Evolutionary conservation across 1,284 basidiomycete genomes (phyloP).

Genomic region (Ganoderma meredithae): DNA sequence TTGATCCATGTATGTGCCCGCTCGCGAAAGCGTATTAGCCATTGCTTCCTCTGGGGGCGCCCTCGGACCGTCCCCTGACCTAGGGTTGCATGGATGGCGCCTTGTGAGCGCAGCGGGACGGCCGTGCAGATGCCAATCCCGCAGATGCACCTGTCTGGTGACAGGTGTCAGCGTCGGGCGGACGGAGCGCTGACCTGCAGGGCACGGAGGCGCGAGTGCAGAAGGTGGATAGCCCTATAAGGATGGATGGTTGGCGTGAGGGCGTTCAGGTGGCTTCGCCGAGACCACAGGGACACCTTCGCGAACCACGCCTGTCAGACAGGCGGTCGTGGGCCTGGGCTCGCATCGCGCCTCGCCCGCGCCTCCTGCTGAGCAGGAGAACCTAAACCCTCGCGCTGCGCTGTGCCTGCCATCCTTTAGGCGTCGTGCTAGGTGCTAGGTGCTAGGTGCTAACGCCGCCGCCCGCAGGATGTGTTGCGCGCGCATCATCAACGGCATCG

Average conservation of each 20-base stretch:
- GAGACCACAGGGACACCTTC: neutral
- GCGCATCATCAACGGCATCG: constrained; percentile 59
- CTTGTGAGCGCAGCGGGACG: neutral
- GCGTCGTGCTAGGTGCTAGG: neutral
- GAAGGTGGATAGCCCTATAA: neutral
- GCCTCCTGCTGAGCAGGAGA: neutral
- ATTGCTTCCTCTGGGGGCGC: neutral
- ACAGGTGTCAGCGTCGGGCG: neutral
- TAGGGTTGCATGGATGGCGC: constrained; percentile 4
- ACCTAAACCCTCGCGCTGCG: neutral
- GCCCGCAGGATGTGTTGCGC: constrained; percentile 55
- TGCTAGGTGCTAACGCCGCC: neutral
- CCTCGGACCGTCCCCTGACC: neutral
- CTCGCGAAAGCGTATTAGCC: neutral
- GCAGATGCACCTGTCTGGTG: neutral
- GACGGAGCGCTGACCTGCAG: neutral
- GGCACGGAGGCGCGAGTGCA: neutral
- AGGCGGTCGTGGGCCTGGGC: neutral
- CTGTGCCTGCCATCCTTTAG: neutral
- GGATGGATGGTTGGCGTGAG: neutral
- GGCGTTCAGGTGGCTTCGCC: too few relatives aligned
- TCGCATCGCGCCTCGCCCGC: neutral
- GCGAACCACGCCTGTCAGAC: neutral
- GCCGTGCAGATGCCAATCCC: neutral
- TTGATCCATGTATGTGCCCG: neutral